Evolutionary conservation across 176 grass and related monocot genomes (phyloP), one percentile per base, ranked within the genome.

Genomic region (Typha latifolia): DNA sequence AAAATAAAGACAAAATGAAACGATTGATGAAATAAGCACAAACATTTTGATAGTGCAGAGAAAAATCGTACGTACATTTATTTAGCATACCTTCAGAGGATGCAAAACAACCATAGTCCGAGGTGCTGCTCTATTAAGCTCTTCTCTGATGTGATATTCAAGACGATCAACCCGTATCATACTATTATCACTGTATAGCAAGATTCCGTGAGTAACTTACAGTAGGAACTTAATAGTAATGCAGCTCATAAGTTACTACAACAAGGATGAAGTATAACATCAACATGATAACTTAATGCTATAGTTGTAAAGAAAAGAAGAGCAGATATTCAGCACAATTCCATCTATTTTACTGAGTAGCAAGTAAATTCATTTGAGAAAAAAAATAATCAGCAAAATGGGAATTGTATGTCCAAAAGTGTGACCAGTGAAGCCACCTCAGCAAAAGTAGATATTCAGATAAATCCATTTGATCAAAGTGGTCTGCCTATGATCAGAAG

Each of bases 61-160:
- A 43, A 8, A 29, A 57, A n/a, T 63, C 21, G 67, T 47, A 43
- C 32, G 1, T 55, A 72, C 9, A 43, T 43, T 43, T 43, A 66
- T 13, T 26, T 24, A 47, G 1, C 81, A 80, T 65, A 92, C 94
- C 94, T 99, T 99, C 49, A 99, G 70, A 81, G 94, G 94, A 67
- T 78, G 76, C 77, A 99, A 74, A 51, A 99, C 88, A 55, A 90
- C 94, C 94, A 99, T 80, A 18, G 81, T 78, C 29, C 94, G 85
- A 65, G 78, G 63, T 62, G 89, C 83, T 43, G 83, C 90, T 85
- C 87, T 92, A 68, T 99, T 99, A 22, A 99, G 83, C 74, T 99
- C 94, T 82, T 99, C 94, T 52, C 94, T 81, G 70, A 99, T 93
- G 72, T 92, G 85, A 76, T 99, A 83, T 75, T 99, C 94, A 26